These are phyloP conservation scores for Nepenthes alata DNA, from an alignment of 179 eudicot genomes.

Conservation along the genomic window DNA sequence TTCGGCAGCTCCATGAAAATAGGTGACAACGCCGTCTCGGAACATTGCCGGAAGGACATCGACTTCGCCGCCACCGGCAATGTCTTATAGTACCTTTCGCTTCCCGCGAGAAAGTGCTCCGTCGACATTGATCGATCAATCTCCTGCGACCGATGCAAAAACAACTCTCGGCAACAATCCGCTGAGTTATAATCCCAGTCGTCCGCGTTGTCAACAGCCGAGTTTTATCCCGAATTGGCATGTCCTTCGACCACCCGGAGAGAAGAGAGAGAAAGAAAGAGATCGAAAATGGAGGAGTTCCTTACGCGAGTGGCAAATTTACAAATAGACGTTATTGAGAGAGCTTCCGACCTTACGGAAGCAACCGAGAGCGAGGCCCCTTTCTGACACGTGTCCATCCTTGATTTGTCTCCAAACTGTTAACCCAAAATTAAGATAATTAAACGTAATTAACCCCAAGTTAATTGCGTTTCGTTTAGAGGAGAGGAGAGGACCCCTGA, in stretches of 20 bases:
- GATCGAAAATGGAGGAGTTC: no score
- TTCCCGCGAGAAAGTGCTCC: conserved; percentile 13
- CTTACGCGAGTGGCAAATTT: no score
- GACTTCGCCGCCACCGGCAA: conserved; percentile 13
- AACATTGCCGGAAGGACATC: conserved; percentile 11
- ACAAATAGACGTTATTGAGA: no score
- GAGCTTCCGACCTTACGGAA: no score
- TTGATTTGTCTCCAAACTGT: no score
- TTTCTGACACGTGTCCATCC: no score
- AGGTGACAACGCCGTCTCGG: conserved; percentile 15
- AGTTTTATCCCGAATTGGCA: neutral
- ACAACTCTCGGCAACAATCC: neutral
- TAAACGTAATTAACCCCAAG: no score
- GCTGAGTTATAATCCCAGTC: neutral
- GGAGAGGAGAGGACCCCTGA: no score
- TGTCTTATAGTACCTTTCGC: conserved; percentile 9
- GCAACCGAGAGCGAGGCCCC: no score
- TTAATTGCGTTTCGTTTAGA: no score
- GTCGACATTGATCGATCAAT: conserved; percentile 9
- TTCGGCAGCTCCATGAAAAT: conserved; percentile 82
- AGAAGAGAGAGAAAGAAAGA: no score
- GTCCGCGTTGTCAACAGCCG: neutral
- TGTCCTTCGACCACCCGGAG: neutral
- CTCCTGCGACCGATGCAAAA: neutral
- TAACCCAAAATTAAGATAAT: no score